Evolutionary conservation across 176 grass and related monocot genomes (phyloP), one percentile per base, ranked within the genome.

Genomic region (Phoenix dactylifera): DNA sequence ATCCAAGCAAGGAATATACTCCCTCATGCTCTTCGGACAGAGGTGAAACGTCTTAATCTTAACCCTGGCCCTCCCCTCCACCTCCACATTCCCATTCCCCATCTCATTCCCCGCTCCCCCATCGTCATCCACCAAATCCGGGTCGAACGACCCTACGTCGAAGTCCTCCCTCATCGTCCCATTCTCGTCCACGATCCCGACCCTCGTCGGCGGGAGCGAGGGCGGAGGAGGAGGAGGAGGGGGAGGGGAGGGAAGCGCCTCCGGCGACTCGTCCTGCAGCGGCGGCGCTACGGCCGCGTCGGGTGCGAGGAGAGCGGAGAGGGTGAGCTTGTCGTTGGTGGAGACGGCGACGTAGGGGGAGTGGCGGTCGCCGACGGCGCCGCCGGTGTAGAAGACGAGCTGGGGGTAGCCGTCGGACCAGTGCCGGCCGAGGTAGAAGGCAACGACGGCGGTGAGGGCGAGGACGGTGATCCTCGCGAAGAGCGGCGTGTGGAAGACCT

Each of bases 1-100:
- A 52, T 83, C 80, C 80, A 83, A 68, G 20, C 79, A 82, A 22
- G 79, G 79, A 51, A 82, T 82, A 26, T 72, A 76, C 55, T 82
- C 73, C 0, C 63, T 59, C 73, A 77, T 67, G 28, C 64, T 61
- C 49, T 83, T 32, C 52, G 64, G 54, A 52, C 80, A 83, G 4
- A 73, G 19, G 63, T 66, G 51, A 32, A 77, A 83, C 50, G 57
- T 77, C 4, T 51, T 58, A 16, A 77, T 49, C n/a, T 50, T 72
- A 4, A 68, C 24, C 62, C 54, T 39, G 28, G 25, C 25, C 58
- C 7, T 68, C 60, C 3, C 55, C 24, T 24, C 68, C 54, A 49
- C 53, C 35, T 60, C 54, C 6, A 54, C 67, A 51, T 52, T 58
- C 53, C 10, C 68, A 1, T 14, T 23, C 3, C 17, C 59, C 29